These are phyloP conservation scores for Sporothrix curviconia DNA, from an alignment of 2,329 filamentous ascomycete genomes.

Conservation along the genomic window DNA sequence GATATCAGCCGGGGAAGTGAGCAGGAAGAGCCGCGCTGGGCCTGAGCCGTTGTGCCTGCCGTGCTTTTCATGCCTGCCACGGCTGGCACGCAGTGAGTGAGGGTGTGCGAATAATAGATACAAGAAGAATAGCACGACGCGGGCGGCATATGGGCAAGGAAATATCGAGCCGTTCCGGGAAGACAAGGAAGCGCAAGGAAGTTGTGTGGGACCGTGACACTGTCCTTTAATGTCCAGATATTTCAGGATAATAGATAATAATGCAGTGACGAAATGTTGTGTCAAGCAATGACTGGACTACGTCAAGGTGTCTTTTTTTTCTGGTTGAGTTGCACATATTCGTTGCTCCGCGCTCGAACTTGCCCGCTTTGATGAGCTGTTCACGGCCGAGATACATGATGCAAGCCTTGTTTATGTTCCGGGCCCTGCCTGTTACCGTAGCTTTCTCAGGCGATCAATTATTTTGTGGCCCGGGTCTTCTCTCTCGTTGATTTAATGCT, in stretches of 20 bases:
- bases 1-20: constrained; percentile 6
- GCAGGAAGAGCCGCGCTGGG: not conserved
- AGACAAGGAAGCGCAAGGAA: constrained; percentile 1
- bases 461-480: not conserved
- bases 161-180: constrained; percentile 19
- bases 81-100: not conserved
- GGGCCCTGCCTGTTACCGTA: not conserved
- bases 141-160: not conserved
- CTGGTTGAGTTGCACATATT: no score
- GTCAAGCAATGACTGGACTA: no score
- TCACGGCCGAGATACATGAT: no score
- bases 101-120: not conserved
- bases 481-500: no score
- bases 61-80: not conserved
- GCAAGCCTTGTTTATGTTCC: not conserved
- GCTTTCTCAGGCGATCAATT: constrained; percentile 3
- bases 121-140: not conserved
- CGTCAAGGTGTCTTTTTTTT: no score
- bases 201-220: not conserved
- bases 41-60: not conserved
- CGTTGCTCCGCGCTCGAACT: no score
- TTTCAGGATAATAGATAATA: no score
- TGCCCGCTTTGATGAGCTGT: no score
- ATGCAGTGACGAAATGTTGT: no score
- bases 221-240: not conserved